Evolutionary conservation across 139 green algal genomes (phyloP).

Genomic region (Microglena sp.): DNA sequence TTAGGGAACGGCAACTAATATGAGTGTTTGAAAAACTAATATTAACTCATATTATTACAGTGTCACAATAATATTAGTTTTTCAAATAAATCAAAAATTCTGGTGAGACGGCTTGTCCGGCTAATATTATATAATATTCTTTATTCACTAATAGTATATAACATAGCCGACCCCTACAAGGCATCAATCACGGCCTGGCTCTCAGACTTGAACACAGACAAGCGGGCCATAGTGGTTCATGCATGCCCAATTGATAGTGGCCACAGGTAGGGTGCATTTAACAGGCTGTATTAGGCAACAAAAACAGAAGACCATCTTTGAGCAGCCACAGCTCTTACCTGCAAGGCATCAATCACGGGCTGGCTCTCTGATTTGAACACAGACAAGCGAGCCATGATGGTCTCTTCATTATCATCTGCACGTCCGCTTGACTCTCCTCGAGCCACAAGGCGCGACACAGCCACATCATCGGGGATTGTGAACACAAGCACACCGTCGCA

Average conservation of each 20-base stretch:
- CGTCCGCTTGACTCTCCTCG: constrained; percentile 45
- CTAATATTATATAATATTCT: too few species aligned
- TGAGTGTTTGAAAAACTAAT: too few species aligned
- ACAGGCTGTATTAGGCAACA: too few species aligned
- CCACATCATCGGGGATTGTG: constrained; percentile 31
- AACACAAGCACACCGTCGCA: constrained; percentile 21
- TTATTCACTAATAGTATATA: too few species aligned
- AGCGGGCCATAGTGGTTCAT: constrained; percentile 53
- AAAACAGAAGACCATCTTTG: too few species aligned
- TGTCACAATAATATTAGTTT: too few species aligned
- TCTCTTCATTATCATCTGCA: constrained; percentile 59
- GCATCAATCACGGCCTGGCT: constrained; percentile 31
- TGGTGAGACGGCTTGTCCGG: too few species aligned
- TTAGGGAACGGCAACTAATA: too few species aligned
- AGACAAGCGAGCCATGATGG: constrained; percentile 51
- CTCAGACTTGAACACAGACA: constrained; percentile 28
- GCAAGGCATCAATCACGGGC: constrained; percentile 30
- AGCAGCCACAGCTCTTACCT: too few species aligned
- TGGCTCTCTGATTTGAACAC: constrained; percentile 24
- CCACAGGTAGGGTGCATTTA: too few species aligned
- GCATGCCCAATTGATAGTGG: constrained; percentile 61
- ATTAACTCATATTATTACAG: too few species aligned
- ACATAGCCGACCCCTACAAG: constrained; percentile 13
- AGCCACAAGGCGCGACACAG: constrained; percentile 41
- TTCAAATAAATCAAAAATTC: too few species aligned